These are phyloP conservation scores for Cymbopogon citratus DNA, from an alignment of 176 grass and related monocot genomes.

Conservation along the genomic window DNA sequence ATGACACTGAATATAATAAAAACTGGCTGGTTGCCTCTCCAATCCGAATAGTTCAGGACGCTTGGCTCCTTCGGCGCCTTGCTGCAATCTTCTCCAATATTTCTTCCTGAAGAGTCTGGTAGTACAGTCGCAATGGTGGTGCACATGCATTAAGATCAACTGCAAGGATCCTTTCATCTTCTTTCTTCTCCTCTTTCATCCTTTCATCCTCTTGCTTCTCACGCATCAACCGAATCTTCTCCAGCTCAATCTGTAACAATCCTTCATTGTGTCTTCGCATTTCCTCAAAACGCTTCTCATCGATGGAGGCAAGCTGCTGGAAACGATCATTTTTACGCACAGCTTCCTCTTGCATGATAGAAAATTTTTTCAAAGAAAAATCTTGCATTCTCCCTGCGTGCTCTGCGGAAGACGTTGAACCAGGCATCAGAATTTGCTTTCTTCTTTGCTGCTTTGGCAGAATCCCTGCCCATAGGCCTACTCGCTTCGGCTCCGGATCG, in stretches of 20 bases:
- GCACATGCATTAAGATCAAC: too few relatives aligned
- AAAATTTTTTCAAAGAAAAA: too few relatives aligned
- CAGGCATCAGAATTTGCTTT: too few relatives aligned
- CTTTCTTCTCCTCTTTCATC: background rate
- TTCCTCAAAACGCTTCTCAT: background rate
- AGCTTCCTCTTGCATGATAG: background rate
- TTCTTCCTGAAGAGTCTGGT: too few relatives aligned
- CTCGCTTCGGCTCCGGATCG: background rate
- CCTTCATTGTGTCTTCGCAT: background rate
- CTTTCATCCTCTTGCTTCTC: background rate
- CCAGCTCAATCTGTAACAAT: background rate
- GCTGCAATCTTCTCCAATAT: too few relatives aligned
- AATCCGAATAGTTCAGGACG: too few relatives aligned
- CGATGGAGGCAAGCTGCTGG: background rate
- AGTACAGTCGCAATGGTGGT: background rate
- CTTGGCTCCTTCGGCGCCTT: too few relatives aligned
- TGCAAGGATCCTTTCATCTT: background rate
- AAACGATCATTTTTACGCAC: background rate
- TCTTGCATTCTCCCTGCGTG: too few relatives aligned
- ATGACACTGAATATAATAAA: too few relatives aligned
- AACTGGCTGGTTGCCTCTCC: constrained; percentile 30
- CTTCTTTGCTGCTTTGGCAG: too few relatives aligned
- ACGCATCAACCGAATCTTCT: background rate
- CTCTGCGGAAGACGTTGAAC: too few relatives aligned
- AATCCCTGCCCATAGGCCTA: background rate